These are phyloP conservation scores for bread wheat (Triticum aestivum) DNA, from an alignment of 176 grass and related monocot genomes.

Conservation along the genomic window DNA sequence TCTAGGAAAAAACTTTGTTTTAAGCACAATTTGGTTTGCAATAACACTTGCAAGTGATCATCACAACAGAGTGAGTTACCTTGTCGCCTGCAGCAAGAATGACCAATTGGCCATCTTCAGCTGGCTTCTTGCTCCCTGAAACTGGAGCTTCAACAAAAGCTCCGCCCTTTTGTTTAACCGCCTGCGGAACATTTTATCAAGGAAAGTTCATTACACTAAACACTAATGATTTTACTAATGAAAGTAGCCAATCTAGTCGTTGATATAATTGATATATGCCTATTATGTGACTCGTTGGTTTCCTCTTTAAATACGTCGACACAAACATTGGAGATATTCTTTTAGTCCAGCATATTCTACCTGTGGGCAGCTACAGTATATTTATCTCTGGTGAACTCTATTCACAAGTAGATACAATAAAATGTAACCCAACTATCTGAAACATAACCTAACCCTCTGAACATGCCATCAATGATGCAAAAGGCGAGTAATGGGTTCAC, in stretches of 20 bases:
- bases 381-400: background rate
- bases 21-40: background rate
- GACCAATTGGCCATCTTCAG: conserved; percentile 97
- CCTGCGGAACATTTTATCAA: conserved; percentile 48
- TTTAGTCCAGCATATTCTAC: background rate
- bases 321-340: too few species aligned
- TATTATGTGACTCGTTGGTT: too few species aligned
- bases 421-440: background rate
- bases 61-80: conserved; percentile 40
- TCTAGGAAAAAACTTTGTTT: background rate
- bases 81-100: conserved; percentile 99
- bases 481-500: background rate
- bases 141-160: conserved; percentile 93
- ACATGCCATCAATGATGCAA: background rate
- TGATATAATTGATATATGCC: too few species aligned
- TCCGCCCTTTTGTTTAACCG: conserved; percentile 71
- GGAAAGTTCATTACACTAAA: conserved; percentile 2
- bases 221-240: background rate
- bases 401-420: background rate
- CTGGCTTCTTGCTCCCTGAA: conserved; percentile 98
- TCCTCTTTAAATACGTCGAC: too few species aligned
- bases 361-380: background rate
- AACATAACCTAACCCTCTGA: background rate
- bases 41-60: background rate
- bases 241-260: background rate